Evolutionary conservation across 495 filamentous ascomycete genomes (phyloP), one percentile per base, ranked within the genome.

Genomic region (Aspergillus cristatus): DNA sequence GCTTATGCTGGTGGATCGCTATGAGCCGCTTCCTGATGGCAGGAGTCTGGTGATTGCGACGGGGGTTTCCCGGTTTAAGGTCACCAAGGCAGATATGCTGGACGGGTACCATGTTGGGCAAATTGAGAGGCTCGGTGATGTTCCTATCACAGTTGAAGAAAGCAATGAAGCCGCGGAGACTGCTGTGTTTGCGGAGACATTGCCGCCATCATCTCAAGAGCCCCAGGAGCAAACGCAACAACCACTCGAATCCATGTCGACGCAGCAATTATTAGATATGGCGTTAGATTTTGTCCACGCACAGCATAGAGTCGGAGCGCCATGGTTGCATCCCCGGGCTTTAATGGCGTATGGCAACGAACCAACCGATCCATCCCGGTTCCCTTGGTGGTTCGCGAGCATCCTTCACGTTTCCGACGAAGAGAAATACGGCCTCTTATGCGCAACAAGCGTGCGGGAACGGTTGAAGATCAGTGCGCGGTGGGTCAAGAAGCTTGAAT

Each of bases 331-430:
- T 26, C 65, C 74, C 15, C 73, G 77, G 5, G 76, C 86, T 2
- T 58, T 86, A 32, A 52, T 74, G 10, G 79, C 79, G n/a, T 91
- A 89, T 50, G 87, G 87, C 6, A 71, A 78, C 26, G 78, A 76
- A 12, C 88, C 86, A 0, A 65, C 71, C 6, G 85, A 94, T 54
- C 76, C 85, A 2, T 77, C 78, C 1, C 51, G 74, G 10, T 91
- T 94, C 47, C 84, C 87, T 0, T 96, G 86, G 68, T 96, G 89
- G 89, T 82, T 96, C 43, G 87, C 85, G 12, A 82, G 73, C 46
- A 76, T 93, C 34, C 52, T 93, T 7, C 86, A 86, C 12, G 75
- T 89, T 22, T 69, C 70, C 28, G 84, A 87, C 13, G 68, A 78
- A 15, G 81, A 93, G 42, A 90, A 89, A 50, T 93, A 94, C 47